Evolutionary conservation across 257 asterid genomes (phyloP).

Genomic region (Pogostemon cablin): DNA sequence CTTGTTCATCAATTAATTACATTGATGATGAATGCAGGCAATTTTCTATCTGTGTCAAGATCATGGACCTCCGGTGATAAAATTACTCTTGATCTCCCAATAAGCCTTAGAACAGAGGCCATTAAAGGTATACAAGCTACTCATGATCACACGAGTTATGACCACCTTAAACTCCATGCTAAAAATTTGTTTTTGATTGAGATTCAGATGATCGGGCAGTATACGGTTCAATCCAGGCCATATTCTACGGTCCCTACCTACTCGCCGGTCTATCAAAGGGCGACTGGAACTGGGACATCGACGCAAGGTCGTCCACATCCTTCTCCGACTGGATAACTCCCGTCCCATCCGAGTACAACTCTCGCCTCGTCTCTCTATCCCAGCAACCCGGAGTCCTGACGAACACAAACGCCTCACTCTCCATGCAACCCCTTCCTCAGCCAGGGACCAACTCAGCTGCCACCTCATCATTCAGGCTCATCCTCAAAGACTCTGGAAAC

Average conservation of each 20-base stretch:
- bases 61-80: conserved; percentile 68
- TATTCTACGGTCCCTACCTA: conserved; percentile 90
- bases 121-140: conserved; percentile 45
- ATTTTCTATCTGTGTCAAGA: conserved; percentile 51
- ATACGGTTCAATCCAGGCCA: conserved; percentile 68
- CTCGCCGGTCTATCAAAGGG: conserved; percentile 71
- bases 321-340: conserved; percentile 64
- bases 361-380: conserved; percentile 58
- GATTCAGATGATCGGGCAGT: conserved; percentile 70
- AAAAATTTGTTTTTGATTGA: conserved; percentile 14
- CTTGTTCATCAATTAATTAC: not conserved
- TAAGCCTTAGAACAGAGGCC: conserved; percentile 70
- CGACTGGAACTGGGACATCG: conserved; percentile 84
- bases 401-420: conserved; percentile 47
- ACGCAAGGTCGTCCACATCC: conserved; percentile 43
- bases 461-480: conserved; percentile 61
- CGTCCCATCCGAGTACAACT: conserved; percentile 50
- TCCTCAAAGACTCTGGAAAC: conserved; percentile 31
- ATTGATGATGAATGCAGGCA: conserved; percentile 49
- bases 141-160: no score
- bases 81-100: conserved; percentile 63
- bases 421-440: conserved; percentile 49
- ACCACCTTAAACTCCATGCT: not conserved
- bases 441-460: conserved; percentile 65
- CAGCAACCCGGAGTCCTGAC: conserved; percentile 56